Evolutionary conservation across 192 early-diverging fungal species (phyloP).

Genomic region (Umbelopsis isabellina): DNA sequence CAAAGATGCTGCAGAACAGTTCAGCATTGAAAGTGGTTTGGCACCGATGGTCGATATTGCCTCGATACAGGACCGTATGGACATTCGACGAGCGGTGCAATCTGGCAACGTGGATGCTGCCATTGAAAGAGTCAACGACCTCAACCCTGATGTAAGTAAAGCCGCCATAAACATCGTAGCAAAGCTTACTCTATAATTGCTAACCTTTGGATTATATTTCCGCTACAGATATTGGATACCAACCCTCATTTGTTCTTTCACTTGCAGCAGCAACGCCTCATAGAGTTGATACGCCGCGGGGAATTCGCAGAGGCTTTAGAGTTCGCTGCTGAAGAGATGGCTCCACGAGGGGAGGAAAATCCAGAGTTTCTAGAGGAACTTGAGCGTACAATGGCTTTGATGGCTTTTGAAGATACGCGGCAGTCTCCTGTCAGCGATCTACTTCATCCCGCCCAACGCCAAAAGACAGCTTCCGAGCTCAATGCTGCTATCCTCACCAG

Average conservation of each 20-base stretch:
- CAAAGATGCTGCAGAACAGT: constrained; percentile 98
- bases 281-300: constrained; percentile 91
- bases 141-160: constrained; percentile 89
- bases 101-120: constrained; percentile 89
- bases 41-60: constrained; percentile 79
- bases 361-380: constrained; percentile 95
- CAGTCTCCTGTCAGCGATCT: constrained; percentile 84
- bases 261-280: constrained; percentile 95
- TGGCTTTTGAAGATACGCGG: constrained; percentile 84
- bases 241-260: constrained; percentile 95
- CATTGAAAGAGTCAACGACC: constrained; percentile 96
- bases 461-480: constrained; percentile 92
- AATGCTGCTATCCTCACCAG: constrained; percentile 91
- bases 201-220: background rate
- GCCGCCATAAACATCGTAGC: background rate
- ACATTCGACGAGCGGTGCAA: constrained; percentile 91
- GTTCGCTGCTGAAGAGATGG: constrained; percentile 97
- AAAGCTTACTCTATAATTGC: background rate
- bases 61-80: constrained; percentile 94
- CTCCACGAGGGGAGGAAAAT: constrained; percentile 96
- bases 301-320: constrained; percentile 81
- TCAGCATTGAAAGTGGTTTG: constrained; percentile 86
- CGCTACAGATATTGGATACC: constrained; percentile 83
- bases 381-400: constrained; percentile 94
- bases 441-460: constrained; percentile 85